Base-by-base conservation (phyloP, 2,329 filamentous ascomycete species). In the Aspergillus aculeatinus region DNA sequence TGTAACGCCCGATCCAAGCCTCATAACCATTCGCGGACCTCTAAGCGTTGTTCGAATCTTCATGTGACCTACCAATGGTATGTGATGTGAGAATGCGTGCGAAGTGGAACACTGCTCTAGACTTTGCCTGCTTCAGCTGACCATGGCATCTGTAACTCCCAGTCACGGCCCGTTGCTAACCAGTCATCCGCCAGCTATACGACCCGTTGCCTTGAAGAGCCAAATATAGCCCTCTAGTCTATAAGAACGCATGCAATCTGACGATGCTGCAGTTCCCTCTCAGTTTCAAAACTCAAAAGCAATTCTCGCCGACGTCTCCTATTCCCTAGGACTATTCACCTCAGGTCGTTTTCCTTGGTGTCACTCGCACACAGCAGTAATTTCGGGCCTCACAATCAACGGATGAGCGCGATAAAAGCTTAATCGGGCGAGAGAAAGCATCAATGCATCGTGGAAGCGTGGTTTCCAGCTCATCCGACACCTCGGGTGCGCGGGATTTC, bases 281-380 rank as follows among this genome's bases (percentile, higher is more conserved):
- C 70, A 73, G 60, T 67, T 71, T 60, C 76, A 76, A 65, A 62
- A 71, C 50, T 70, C 75, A 57, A 70, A 76, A 57, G 74, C 74
- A 31, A 76, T 68, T 60, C 74, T 78, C 63, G 74, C 75, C 59
- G 76, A 77, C 72, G 77, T 79, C 42, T 77, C 78, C 64, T 77
- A 77, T 64, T 76, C 76, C 47, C 57, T 79, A 78, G 73, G 72
- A 70, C 73, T 55, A 69, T 69, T 52, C 74, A 75, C 60, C 69
- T 75, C 7, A 77, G 76, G 69, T 75, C 74, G 27, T 70, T 73
- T 56, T 76, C 76, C 10, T 72, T 74, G 6, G 64, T 75, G 23
- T 74, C 73, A 31, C 56, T 68, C 44, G 67, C 67, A 47, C 72
- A 73, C 51, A 74, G 60, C 58, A 70, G 67, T 58, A 74, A 77